These are phyloP conservation scores for Calonectria crousiana DNA, from an alignment of 2,329 filamentous ascomycete species.

Conservation along the genomic window DNA sequence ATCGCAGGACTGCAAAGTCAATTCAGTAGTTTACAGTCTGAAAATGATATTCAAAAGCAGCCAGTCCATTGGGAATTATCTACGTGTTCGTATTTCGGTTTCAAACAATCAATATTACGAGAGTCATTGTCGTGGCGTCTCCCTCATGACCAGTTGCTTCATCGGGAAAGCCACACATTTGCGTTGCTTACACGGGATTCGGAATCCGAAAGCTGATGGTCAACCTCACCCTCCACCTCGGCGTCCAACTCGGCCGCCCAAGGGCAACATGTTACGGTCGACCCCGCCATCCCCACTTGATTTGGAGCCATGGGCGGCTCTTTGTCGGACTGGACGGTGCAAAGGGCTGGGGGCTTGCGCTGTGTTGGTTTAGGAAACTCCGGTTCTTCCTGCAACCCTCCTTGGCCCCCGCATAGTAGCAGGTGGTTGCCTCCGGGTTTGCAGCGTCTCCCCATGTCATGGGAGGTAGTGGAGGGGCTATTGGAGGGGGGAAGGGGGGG, in stretches of 20 bases:
- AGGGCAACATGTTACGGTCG: conserved; percentile 27
- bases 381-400: conserved; percentile 19
- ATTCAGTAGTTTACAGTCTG: neutral
- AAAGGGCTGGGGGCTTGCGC: conserved; percentile 19
- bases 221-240: conserved; percentile 19
- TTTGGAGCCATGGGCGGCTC: conserved; percentile 18
- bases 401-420: conserved; percentile 23
- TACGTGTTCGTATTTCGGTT: neutral
- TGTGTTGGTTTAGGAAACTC: conserved; percentile 29
- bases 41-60: neutral
- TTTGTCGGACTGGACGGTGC: conserved; percentile 13
- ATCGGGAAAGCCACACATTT: neutral
- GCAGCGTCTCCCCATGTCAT: conserved; percentile 21
- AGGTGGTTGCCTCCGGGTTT: conserved; percentile 24
- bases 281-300: conserved; percentile 28
- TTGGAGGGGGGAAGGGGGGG: too few species aligned
- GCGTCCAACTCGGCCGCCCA: conserved; percentile 21
- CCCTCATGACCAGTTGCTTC: neutral
- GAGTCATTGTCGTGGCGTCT: neutral
- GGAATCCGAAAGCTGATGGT: conserved; percentile 11
- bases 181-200: conserved; percentile 9
- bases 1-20: neutral
- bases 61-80: neutral
- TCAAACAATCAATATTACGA: neutral
- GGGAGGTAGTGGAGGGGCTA: conserved; percentile 15